These are phyloP conservation scores for Ophiostoma populinum DNA, from an alignment of 2,329 filamentous ascomycete species.

Conservation along the genomic window DNA sequence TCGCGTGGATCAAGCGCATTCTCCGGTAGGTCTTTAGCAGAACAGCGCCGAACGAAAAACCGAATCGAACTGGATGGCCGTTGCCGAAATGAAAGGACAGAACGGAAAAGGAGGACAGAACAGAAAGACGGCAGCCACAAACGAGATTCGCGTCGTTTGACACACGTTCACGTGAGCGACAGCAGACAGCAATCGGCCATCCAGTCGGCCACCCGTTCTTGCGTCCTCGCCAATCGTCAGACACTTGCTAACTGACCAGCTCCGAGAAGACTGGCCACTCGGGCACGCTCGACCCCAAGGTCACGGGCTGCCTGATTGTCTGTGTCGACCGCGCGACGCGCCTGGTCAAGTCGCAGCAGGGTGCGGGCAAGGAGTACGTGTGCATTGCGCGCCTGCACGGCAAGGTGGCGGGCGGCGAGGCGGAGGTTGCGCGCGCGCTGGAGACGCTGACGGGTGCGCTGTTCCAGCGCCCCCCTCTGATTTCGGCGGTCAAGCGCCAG, in stretches of 20 bases:
- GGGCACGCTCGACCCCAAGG: conserved; percentile 94
- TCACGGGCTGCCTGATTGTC: conserved; percentile 37
- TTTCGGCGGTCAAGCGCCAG: conserved; percentile 97
- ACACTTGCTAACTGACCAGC: conserved; percentile 24
- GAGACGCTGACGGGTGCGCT: conserved; percentile 93
- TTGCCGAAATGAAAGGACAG: not conserved
- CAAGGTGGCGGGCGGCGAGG: conserved; percentile 82
- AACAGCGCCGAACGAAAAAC: too few relatives aligned
- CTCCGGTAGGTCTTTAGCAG: conserved; percentile 44
- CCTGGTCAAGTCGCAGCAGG: conserved; percentile 96
- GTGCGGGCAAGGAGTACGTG: conserved; percentile 97
- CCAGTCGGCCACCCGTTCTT: too few relatives aligned
- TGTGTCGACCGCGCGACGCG: conserved; percentile 85
- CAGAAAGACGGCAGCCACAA: too few relatives aligned
- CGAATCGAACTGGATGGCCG: too few relatives aligned
- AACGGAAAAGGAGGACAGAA: not conserved
- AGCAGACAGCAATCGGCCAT: too few relatives aligned
- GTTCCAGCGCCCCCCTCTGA: conserved; percentile 91
- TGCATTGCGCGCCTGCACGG: conserved; percentile 90
- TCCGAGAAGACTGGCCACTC: conserved; percentile 97
- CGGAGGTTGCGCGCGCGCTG: conserved; percentile 80
- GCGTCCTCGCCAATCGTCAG: not conserved
- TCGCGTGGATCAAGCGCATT: conserved; percentile 98
- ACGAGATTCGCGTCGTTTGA: not conserved
- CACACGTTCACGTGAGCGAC: too few relatives aligned